Evolutionary conservation across 2,329 filamentous ascomycete genomes (phyloP), one percentile per base, ranked within the genome.

Genomic region (Xylariaceae sp.): DNA sequence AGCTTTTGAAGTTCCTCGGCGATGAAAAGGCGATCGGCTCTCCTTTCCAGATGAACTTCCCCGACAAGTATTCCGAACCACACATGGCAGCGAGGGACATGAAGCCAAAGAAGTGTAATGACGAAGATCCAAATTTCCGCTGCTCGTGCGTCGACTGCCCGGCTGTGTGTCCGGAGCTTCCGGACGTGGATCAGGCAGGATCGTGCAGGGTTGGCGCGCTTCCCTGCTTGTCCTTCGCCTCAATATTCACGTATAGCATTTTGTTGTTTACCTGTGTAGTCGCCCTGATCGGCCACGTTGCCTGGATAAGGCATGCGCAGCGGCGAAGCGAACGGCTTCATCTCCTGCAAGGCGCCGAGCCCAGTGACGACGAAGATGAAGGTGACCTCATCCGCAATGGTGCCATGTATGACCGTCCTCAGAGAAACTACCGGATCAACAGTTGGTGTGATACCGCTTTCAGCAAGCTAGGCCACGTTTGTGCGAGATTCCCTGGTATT

Each of bases 31-130:
- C 88, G 2, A 82, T 93, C 20, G 96, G 96, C 3, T 98, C 93
- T 54, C 95, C 95, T 0, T 99, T 99, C 74, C 95, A 99, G 77
- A 97, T 99, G 77, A 96, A 99, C 78, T 99, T 95, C 67, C 93
- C 85, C 9, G 77, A 73, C 9, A 73, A 82, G 7, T 85, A 87
- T 60, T 73, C 80, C 10, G 85, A 90, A 47, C 81, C 85, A 0
- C 80, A 77, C n/a, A 96, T 98, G 89, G 71, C 81, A 9, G 79
- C 91, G 0, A 78, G 88, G 62, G 77, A 89, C 32, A 89, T 92
- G 75, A 84, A 78, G 50, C 84, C 92, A 0, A 93, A 95, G 74
- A 87, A 88, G 52, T 99, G 95, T 80, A 96, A 97, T 71, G 92
- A 93, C 64, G 85, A 90, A 40, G 91, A 98, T 65, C 86, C 91